These are phyloP conservation scores for Stephanodiscus minutulus DNA, from an alignment of 108 stramenopile genomes.

Conservation along the genomic window DNA sequence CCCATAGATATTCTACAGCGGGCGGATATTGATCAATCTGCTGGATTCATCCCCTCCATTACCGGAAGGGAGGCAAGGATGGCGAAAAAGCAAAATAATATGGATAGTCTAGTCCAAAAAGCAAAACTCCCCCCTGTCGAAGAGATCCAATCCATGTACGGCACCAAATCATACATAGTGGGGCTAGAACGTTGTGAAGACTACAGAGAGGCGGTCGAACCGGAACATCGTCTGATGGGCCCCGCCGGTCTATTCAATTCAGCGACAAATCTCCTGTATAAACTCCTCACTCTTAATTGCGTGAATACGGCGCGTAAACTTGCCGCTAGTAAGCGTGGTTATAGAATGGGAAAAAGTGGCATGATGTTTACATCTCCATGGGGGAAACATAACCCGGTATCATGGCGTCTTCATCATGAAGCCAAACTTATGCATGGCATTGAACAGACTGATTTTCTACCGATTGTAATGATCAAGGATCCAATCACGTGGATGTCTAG, in stretches of 20 bases:
- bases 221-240: conserved; percentile 57
- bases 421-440: conserved; percentile 1
- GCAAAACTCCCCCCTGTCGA: conserved; percentile 41
- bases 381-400: conserved; percentile 84
- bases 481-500: conserved; percentile 85
- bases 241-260: conserved; percentile 52
- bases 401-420: conserved; percentile 45
- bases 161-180: conserved; percentile 56
- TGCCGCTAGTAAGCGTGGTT: conserved; percentile 1
- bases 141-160: conserved; percentile 63
- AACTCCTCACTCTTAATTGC: conserved; percentile 44
- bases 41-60: conserved; percentile 31
- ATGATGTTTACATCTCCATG: conserved; percentile 69
- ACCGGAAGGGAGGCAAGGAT: not conserved
- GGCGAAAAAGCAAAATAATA: not conserved
- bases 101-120: not conserved
- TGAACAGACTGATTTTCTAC: conserved; percentile 52
- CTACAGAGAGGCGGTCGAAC: conserved; percentile 53
- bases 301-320: conserved; percentile 21
- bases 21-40: conserved; percentile 29
- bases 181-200: conserved; percentile 72
- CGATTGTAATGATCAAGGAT: conserved; percentile 85
- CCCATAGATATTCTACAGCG: conserved; percentile 36
- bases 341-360: conserved; percentile 34
- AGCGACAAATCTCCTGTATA: conserved; percentile 47